Evolutionary conservation across 192 early-diverging fungal species (phyloP), one percentile per base, ranked within the genome.

Genomic region (Backusella mclennaniae): DNA sequence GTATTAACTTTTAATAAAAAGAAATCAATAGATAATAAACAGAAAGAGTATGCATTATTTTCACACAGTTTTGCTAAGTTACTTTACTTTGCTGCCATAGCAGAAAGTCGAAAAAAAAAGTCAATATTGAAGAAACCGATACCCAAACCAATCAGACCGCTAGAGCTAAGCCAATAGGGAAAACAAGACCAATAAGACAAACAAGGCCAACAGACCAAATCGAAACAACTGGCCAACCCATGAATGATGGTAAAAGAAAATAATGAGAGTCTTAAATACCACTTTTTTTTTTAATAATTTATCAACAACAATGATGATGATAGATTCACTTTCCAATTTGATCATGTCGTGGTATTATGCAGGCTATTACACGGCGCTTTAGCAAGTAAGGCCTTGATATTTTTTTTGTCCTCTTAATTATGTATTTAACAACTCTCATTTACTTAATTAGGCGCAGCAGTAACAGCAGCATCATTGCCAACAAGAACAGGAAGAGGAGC

Each of bases 331-430:
- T 19, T 69, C 75, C 33, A 49, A 69, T 69, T 29, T 76, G 33
- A 53, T 70, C n/a, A 76, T 76, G 75, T 53, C 68, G 0, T 76
- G 68, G 75, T 76, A 76, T 76, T 76, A 76, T 26, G 44, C 44
- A 31, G 75, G 75, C 26, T 76, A 76, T 39, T 76, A 76, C 67
- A 76, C 75, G 0, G 75, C 67, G 6, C 67, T 76, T 59, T 76
- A 76, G 31, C 75, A 76, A 39, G 75, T 76, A 76, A 63, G 3
- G 17, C 38, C 5, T 4, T 49, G 5, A 49, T 49, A 29, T 4
- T 21, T 29, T 7, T 63, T 63, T 63, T 12, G 14, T 17, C 42
- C 14, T 29, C 4, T 0, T 26, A 49, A 1, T 26, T 63, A 26
- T 63, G 4, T 44, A 17, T 44, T 44, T 59, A 26, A 14, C 0